Percentiles rank a stretch among this genome's conserved stretches.
Evolutionary conservation across 2,329 filamentous ascomycete genomes (phyloP).

Genomic region (Sclerotinia nivalis): DNA sequence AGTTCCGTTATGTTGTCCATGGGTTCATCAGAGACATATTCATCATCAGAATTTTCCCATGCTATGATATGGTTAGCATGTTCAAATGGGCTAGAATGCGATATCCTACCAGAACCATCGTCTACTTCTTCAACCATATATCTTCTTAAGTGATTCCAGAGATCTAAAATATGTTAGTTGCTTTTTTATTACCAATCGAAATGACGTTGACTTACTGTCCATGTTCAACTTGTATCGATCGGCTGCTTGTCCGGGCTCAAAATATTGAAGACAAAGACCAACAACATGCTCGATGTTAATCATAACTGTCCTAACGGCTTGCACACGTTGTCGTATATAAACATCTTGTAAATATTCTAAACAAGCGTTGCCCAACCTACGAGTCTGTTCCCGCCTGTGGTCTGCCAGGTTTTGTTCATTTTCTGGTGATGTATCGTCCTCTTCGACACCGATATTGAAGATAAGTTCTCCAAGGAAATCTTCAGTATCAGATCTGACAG

Average conservation of each 20-base stretch:
- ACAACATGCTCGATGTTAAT: constrained; percentile 36
- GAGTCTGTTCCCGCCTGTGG: constrained; percentile 21
- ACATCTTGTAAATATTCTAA: constrained; percentile 38
- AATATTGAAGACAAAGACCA: constrained; percentile 33
- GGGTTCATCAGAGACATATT: constrained; percentile 54
- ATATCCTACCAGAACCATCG: constrained; percentile 43
- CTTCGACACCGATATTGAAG: constrained; percentile 27
- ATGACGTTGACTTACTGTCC: constrained; percentile 29
- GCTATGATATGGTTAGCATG: constrained; percentile 30
- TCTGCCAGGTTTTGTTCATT: constrained; percentile 22
- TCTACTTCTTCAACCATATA: constrained; percentile 43
- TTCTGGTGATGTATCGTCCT: constrained; percentile 26
- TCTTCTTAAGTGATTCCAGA: constrained; percentile 38
- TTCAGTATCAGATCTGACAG: constrained; percentile 47
- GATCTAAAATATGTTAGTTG: constrained; percentile 24
- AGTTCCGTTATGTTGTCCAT: constrained; percentile 53
- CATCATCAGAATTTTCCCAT: constrained; percentile 41
- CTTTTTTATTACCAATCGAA: background rate
- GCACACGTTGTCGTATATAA: constrained; percentile 35
- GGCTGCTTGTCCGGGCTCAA: constrained; percentile 26
- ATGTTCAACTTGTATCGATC: constrained; percentile 30
- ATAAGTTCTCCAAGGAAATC: constrained; percentile 35
- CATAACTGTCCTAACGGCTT: constrained; percentile 36
- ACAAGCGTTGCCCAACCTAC: constrained; percentile 36
- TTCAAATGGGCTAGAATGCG: background rate